These are phyloP conservation scores for Zasmidium cellare DNA, from an alignment of 2,329 filamentous ascomycete genomes.

Conservation along the genomic window DNA sequence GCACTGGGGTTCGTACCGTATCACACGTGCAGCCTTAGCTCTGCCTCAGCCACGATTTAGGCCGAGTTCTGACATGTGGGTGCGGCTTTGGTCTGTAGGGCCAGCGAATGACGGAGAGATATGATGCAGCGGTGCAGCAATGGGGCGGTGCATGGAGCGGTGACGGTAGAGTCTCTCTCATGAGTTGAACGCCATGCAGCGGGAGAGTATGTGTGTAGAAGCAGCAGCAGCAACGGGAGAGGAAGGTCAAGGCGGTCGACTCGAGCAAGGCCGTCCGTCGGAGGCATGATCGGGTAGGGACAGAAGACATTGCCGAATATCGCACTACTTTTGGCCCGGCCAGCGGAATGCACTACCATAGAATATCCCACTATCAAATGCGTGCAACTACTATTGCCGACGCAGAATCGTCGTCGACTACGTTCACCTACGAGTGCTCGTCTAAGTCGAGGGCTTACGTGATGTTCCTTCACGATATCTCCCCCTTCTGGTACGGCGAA, in stretches of 20 bases:
- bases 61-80: not conserved
- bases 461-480: not conserved
- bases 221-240: not conserved
- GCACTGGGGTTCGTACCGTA: slow-evolving; percentile 7
- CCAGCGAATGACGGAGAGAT: not conserved
- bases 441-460: not conserved
- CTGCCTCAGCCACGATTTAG: slow-evolving; percentile 5
- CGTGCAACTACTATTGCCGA: no score
- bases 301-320: not conserved
- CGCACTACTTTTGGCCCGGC: not conserved
- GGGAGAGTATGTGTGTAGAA: not conserved
- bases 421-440: no score
- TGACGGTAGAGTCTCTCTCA: not conserved
- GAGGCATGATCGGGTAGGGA: not conserved
- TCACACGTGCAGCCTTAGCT: slow-evolving; percentile 8
- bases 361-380: no score
- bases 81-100: not conserved
- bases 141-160: not conserved
- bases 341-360: not conserved
- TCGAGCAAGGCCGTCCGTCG: not conserved
- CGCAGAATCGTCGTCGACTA: no score
- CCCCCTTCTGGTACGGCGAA: not conserved
- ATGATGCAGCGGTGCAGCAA: slow-evolving; percentile 2
- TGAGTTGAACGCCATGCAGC: not conserved
- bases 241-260: not conserved